These are phyloP conservation scores for Vachellia collinsii DNA, from an alignment of 306 rosid genomes.

Conservation along the genomic window DNA sequence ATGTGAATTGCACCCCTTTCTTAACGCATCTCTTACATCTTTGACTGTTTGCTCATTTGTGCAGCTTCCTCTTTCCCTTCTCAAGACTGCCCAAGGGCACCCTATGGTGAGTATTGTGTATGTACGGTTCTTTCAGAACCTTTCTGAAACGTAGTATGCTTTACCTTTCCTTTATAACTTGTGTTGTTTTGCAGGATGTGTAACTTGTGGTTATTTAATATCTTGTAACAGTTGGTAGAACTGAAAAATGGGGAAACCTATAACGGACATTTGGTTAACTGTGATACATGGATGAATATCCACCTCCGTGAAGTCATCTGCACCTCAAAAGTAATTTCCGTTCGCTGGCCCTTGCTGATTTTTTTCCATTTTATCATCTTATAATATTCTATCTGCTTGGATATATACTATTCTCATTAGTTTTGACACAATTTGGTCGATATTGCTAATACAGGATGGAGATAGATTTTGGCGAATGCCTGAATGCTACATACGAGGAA, in stretches of 20 bases:
- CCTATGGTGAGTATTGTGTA: conserved; percentile 63
- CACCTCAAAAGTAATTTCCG: conserved; percentile 75
- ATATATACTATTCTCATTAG: not conserved
- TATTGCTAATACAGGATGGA: conserved; percentile 72
- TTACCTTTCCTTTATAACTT: conserved; percentile 26
- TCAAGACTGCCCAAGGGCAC: conserved; percentile 95
- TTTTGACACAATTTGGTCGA: conserved; percentile 4
- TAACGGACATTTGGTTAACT: conserved; percentile 97
- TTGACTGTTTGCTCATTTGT: conserved; percentile 16
- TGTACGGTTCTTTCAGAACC: not conserved
- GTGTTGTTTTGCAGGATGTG: conserved; percentile 31
- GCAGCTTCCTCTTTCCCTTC: conserved; percentile 94
- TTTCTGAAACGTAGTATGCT: not conserved
- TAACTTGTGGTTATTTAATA: conserved; percentile 23
- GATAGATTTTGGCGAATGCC: conserved; percentile 99
- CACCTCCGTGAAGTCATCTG: conserved; percentile 99
- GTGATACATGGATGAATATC: conserved; percentile 99
- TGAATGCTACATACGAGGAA: conserved; percentile 95
- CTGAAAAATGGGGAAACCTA: conserved; percentile 97
- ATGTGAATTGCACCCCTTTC: conserved; percentile 12
- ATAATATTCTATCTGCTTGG: conserved; percentile 4
- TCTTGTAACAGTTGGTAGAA: conserved; percentile 78
- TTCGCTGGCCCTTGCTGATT: not conserved
- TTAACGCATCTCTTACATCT: conserved; percentile 3
- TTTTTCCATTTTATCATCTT: conserved; percentile 1